Percentiles rank a stretch among this genome's conserved stretches.
Conservation (phyloP, 225 moss, liverwort and hornwort species). For the Polytrichum formosum region DNA sequence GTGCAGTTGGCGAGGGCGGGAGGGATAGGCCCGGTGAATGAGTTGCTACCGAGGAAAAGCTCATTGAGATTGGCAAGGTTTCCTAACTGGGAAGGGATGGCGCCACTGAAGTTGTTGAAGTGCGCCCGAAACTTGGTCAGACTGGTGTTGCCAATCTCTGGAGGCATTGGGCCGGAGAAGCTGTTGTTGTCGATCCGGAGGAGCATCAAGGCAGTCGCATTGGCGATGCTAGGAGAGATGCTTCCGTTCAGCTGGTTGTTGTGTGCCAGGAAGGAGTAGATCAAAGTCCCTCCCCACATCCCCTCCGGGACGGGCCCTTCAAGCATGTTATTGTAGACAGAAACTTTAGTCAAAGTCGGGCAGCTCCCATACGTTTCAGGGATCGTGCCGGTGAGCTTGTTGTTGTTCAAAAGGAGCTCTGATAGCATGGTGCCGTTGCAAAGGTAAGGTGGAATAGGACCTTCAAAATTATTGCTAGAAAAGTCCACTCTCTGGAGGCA, state of each 20-base stretch:
- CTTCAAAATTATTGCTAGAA: conserved; percentile 12
- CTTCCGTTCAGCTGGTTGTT: conserved; percentile 15
- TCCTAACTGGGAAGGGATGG: conserved; percentile 9
- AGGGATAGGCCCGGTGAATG: conserved; percentile 14
- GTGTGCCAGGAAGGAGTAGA: background rate
- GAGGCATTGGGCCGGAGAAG: conserved; percentile 12
- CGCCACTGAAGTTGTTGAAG: conserved; percentile 13
- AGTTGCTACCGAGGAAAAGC: conserved; percentile 6
- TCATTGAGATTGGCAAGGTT: background rate
- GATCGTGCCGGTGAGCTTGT: conserved; percentile 19
- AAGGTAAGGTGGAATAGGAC: conserved; percentile 22
- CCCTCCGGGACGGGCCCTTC: conserved; percentile 13
- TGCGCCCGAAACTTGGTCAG: conserved; percentile 1
- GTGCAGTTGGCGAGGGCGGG: background rate
- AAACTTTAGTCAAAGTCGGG: background rate
- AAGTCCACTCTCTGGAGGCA: too few species aligned
- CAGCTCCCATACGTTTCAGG: conserved; percentile 22
- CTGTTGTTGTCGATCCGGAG: conserved; percentile 8
- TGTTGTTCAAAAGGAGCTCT: background rate
- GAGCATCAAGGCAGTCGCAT: background rate
- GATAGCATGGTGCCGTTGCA: conserved; percentile 1
- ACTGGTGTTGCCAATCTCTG: conserved; percentile 4
- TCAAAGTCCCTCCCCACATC: conserved; percentile 2
- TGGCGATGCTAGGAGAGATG: conserved; percentile 13
- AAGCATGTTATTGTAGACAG: conserved; percentile 16